Percentiles rank a stretch among this genome's conserved stretches.
phyloP scores from a whole-genome alignment of 768 basidiomycete species.

The Fomitopsis serialis region DNA sequence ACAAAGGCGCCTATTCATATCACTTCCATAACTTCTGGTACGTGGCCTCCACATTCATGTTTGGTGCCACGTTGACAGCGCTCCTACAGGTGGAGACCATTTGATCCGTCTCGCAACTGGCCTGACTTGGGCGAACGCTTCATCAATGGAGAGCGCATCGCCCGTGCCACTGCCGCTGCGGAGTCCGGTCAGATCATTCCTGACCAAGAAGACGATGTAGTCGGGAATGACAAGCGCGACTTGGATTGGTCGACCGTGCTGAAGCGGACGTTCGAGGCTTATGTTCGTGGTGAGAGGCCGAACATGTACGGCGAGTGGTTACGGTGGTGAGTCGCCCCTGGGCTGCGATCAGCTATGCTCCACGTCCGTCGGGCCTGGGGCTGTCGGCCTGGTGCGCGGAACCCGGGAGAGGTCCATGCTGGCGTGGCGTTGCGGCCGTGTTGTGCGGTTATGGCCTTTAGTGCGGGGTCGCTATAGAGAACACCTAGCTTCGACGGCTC shows the following conservation, averaged over 20 bases:
- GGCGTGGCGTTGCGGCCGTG: neutral
- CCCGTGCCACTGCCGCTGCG: conserved; percentile 41
- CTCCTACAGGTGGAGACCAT: conserved; percentile 83
- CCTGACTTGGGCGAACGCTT: conserved; percentile 88
- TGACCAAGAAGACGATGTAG: conserved; percentile 44
- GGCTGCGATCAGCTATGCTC: neutral
- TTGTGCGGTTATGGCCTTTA: neutral
- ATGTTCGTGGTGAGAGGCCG: conserved; percentile 83
- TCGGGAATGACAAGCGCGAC: conserved; percentile 62
- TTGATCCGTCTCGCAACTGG: conserved; percentile 90
- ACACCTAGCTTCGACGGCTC: neutral
- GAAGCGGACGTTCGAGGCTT: conserved; percentile 93
- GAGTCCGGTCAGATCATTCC: conserved; percentile 28
- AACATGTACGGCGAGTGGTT: conserved; percentile 93
- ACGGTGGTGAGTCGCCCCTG: conserved; percentile 31
- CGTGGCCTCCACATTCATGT: conserved; percentile 16
- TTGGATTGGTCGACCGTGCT: conserved; percentile 90
- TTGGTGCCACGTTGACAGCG: neutral
- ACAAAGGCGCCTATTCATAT: conserved; percentile 92
- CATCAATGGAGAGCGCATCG: conserved; percentile 63
- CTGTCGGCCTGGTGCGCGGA: neutral
- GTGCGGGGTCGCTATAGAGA: neutral
- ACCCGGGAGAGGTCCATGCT: neutral
- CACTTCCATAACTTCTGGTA: conserved; percentile 95
- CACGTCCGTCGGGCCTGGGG: too few relatives aligned